These are phyloP conservation scores for Wickerhamiella siamensis DNA, from an alignment of 805 yeast genomes.

Conservation along the genomic window DNA sequence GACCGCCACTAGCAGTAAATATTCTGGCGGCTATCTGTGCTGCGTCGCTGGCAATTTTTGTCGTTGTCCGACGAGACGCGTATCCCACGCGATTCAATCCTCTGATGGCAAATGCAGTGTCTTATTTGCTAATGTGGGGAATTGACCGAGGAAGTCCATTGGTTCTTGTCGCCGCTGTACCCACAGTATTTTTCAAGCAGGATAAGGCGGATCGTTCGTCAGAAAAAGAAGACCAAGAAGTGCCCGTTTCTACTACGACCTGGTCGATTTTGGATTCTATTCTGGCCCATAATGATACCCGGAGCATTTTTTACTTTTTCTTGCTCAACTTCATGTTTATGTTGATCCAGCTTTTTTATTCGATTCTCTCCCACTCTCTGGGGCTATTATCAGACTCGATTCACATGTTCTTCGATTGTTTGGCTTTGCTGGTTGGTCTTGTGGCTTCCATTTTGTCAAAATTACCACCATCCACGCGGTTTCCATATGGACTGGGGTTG, in stretches of 20 bases:
- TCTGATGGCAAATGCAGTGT: conserved; percentile 10
- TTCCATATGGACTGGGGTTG: conserved; percentile 74
- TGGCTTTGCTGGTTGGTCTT: conserved; percentile 76
- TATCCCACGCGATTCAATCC: conserved; percentile 19
- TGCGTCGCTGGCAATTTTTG: conserved; percentile 22
- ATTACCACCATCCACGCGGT: conserved; percentile 47
- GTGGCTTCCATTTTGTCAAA: conserved; percentile 63
- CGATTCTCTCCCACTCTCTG: conserved; percentile 81
- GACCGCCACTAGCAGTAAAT: conserved; percentile 6
- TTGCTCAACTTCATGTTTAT: conserved; percentile 79
- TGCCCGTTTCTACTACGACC: not conserved
- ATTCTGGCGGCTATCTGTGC: conserved; percentile 18
- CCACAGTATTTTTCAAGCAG: conserved; percentile 9
- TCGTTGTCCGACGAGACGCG: conserved; percentile 20
- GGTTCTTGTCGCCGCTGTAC: conserved; percentile 2
- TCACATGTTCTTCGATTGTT: conserved; percentile 93
- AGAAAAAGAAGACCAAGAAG: not conserved
- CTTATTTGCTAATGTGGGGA: conserved; percentile 11
- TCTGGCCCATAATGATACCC: conserved; percentile 51
- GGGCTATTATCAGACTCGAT: conserved; percentile 86
- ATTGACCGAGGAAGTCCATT: conserved; percentile 13
- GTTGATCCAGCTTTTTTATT: conserved; percentile 85
- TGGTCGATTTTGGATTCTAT: conserved; percentile 23
- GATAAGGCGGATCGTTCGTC: conserved; percentile 2
- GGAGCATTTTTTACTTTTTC: conserved; percentile 77